Base-by-base conservation (phyloP, 192 early-diverging fungal genomes). In the Coemansia reversa region DNA sequence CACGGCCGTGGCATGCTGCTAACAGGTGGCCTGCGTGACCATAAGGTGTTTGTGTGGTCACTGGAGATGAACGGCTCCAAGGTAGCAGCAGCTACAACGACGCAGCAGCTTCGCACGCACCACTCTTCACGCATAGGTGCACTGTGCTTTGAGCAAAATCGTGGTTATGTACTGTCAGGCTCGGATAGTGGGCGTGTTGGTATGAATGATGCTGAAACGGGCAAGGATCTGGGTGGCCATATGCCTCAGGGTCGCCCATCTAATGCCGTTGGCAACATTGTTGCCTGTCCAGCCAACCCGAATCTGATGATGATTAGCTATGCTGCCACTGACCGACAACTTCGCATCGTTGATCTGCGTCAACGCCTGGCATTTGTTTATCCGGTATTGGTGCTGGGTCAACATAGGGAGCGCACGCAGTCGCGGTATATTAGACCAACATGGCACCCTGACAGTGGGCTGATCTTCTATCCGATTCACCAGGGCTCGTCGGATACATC, bases 401-500 rank as follows among this genome's bases (percentile, higher is more conserved):
- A 54, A 7, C 20, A 52, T 5, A 24, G 39, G 0, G 55, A 48
- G 23, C 55, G 68, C 50, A 62, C 60, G 18, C 64, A 70, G 55
- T 76, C 74, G 22, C 47, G 65, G 24, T 76, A 70, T 48, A 59
- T 58, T 5, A 64, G 74, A 14, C 63, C 74, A 25, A 63, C 74
- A 27, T 76, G 74, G 74, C 74, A 76, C 24, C 74, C 74, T 3
- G 52, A 53, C 29, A 69, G 74, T 16, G 23, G 68, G 8, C 68
- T 76, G 49, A 52, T 76, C 1, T 63, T 76, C 30, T 76, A 61
- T 47, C 74, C 74, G 23, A 50, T 67, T 18, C 64, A 59, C 14
- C 29, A 56, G 7, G 53, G 55, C 19, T 48, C 48, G 8, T 19
- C 58, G 5, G 45, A 53, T 28, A 48, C 52, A 20, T 27, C 59